Base-by-base conservation (phyloP, 2,329 filamentous ascomycete species). In the Ceratocystis harringtonii region DNA sequence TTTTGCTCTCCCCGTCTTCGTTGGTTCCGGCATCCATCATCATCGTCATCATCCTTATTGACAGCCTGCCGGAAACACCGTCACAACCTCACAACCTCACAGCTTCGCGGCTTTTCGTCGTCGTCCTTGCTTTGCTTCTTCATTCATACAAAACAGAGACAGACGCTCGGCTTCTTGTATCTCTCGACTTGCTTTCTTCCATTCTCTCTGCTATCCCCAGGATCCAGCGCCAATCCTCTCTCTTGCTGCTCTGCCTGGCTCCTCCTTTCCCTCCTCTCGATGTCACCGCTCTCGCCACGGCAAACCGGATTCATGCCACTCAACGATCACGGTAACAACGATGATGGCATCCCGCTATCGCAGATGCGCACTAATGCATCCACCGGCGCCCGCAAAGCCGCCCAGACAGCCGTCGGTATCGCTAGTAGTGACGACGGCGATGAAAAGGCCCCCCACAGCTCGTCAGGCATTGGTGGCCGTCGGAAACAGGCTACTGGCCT, bases 311-410 rank as follows among this genome's bases (percentile, higher is more conserved):
- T 81, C 68, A 70, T 79, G 61, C 78, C 75, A 61, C 73, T 81
- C 41, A 74, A 74, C 68, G 69, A 69, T 36, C 69, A 69, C 66
- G 68, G 69, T 72, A 74, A 74, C 43, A 69, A 71, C 68, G 73
- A 75, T 17, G 71, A 71, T 41, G 80, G 78, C 63, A 85, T 85
- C 60, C 82, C 82, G 22, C 78, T 86, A 66, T 78, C 78, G 15
- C 75, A 76, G 58, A 79, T 87, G 69, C 78, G 76, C 71, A 85
- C 81, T 72, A 79, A 78, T 69, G 78, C 76, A 68, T 78, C 78
- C 5, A 80, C 78, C 2, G 83, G 84, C 55, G 78, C 79, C 63
- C 76, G 81, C 68, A 81, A 78, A 72, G 72, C 75, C 28, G 75
- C 74, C 45, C 76, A 78, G 69, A 75, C 72, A 67, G 69, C 72